Evolutionary conservation across 768 basidiomycete genomes (phyloP).

Genomic region (Tylopilus cervinicoccineus): DNA sequence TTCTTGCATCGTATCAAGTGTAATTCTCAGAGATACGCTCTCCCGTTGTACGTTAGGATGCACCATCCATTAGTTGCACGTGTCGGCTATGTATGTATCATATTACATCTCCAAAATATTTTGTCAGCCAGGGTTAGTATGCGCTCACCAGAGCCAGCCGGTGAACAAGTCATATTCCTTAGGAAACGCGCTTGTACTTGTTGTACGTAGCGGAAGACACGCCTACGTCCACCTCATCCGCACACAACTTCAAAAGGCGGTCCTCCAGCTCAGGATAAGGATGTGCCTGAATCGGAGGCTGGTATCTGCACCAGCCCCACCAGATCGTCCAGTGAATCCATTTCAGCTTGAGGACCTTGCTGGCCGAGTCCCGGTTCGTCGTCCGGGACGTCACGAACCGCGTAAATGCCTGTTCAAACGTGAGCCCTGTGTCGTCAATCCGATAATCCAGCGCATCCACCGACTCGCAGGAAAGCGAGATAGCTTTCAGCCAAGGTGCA

Average conservation of each 20-base stretch:
- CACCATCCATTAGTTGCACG: slow-evolving; percentile 17
- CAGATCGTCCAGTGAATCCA: slow-evolving; percentile 33
- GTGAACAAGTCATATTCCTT: not conserved
- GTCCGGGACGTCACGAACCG: slow-evolving; percentile 25
- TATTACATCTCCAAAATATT: slow-evolving; percentile 1
- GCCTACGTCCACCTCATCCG: slow-evolving; percentile 26
- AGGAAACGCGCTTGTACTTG: slow-evolving; percentile 32
- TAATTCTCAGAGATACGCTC: not conserved
- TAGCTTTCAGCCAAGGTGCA: slow-evolving; percentile 28
- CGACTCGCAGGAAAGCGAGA: slow-evolving; percentile 31
- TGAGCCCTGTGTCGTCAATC: slow-evolving; percentile 23
- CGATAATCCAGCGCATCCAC: slow-evolving; percentile 16
- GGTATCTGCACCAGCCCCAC: slow-evolving; percentile 26
- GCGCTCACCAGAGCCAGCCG: slow-evolving; percentile 11
- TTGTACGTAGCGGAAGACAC: slow-evolving; percentile 29
- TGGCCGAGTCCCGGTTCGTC: slow-evolving; percentile 15
- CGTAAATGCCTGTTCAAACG: slow-evolving; percentile 26
- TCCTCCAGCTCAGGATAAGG: slow-evolving; percentile 24
- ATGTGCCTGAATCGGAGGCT: slow-evolving; percentile 17
- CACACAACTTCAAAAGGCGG: slow-evolving; percentile 21
- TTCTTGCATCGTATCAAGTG: slow-evolving; percentile 7
- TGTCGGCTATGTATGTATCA: slow-evolving; percentile 22
- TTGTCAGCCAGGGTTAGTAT: not conserved
- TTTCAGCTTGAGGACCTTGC: slow-evolving; percentile 27
- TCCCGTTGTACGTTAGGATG: slow-evolving; percentile 9